A percentile compares a stretch with the other conserved stretches of the same genome.
Evolutionary conservation across 1,139 yeast species (phyloP).

Genomic region (Scheffersomyces parashehatae): DNA sequence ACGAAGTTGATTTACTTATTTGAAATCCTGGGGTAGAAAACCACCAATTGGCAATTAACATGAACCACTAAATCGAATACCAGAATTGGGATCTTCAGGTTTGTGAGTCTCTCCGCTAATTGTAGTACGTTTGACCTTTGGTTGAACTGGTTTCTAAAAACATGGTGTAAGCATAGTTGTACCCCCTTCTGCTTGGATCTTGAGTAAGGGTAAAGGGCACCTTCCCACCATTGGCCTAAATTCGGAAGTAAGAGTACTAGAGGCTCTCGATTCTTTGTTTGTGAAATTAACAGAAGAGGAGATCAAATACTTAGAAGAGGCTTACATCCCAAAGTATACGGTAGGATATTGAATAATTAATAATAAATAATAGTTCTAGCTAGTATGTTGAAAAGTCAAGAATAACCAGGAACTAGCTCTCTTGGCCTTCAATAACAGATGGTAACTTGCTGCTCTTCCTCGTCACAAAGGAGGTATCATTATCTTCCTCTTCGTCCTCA

Average conservation of each 20-base stretch:
- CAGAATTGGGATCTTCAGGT: conserved; percentile 49
- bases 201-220: conserved; percentile 41
- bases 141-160: conserved; percentile 55
- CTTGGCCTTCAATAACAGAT: background rate
- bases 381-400: too few species aligned
- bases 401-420: background rate
- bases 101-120: conserved; percentile 51
- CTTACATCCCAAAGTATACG: conserved; percentile 26
- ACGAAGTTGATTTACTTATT: too few species aligned
- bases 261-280: conserved; percentile 46
- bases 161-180: conserved; percentile 50
- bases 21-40: too few species aligned
- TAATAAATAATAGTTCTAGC: background rate
- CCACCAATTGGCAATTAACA: too few species aligned
- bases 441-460: background rate
- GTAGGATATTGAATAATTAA: too few species aligned
- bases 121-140: conserved; percentile 62
- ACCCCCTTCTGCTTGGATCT: conserved; percentile 55
- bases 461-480: background rate
- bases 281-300: conserved; percentile 49
- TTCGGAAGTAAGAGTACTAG: conserved; percentile 42
- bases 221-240: too few species aligned
- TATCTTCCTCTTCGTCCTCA: conserved; percentile 30
- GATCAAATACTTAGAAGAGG: conserved; percentile 47
- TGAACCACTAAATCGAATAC: conserved; percentile 2